These are phyloP conservation scores for Pyrus pyrifolia DNA, from an alignment of 306 rosid species.

Conservation along the genomic window DNA sequence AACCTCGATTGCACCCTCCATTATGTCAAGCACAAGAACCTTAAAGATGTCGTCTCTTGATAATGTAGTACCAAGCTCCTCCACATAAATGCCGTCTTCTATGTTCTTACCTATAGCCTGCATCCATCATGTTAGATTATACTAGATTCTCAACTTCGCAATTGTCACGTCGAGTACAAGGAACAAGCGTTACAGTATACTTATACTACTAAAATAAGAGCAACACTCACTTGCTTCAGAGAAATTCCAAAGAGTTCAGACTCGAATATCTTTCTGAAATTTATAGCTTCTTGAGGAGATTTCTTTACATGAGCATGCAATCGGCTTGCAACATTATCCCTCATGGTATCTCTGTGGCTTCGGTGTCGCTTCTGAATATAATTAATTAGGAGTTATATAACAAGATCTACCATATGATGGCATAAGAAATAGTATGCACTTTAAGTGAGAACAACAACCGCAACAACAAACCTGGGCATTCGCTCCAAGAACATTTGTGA, in stretches of 20 bases:
- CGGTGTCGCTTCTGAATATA: slow-evolving; percentile 65
- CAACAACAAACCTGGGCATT: slow-evolving; percentile 62
- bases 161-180: background rate
- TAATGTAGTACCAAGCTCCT: slow-evolving; percentile 43
- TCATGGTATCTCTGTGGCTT: slow-evolving; percentile 50
- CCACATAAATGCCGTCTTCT: slow-evolving; percentile 52
- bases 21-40: slow-evolving; percentile 59
- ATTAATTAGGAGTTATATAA: background rate
- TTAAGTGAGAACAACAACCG: background rate
- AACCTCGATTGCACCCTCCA: slow-evolving; percentile 94
- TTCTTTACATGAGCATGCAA: slow-evolving; percentile 41
- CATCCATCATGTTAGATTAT: background rate
- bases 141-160: background rate
- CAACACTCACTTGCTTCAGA: slow-evolving; percentile 60
- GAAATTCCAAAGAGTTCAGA: slow-evolving; percentile 66
- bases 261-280: slow-evolving; percentile 60
- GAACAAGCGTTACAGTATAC: background rate
- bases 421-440: background rate
- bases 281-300: slow-evolving; percentile 37
- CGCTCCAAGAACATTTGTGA: slow-evolving; percentile 60
- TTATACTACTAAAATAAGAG: background rate
- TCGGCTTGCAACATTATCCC: slow-evolving; percentile 38
- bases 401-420: background rate
- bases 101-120: slow-evolving; percentile 67
- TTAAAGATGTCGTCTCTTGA: slow-evolving; percentile 49